A percentile compares a stretch with the other conserved stretches of the same genome.
phyloP scores from a whole-genome alignment of 2,329 filamentous ascomycete genomes.

The Camillea tinctor region DNA sequence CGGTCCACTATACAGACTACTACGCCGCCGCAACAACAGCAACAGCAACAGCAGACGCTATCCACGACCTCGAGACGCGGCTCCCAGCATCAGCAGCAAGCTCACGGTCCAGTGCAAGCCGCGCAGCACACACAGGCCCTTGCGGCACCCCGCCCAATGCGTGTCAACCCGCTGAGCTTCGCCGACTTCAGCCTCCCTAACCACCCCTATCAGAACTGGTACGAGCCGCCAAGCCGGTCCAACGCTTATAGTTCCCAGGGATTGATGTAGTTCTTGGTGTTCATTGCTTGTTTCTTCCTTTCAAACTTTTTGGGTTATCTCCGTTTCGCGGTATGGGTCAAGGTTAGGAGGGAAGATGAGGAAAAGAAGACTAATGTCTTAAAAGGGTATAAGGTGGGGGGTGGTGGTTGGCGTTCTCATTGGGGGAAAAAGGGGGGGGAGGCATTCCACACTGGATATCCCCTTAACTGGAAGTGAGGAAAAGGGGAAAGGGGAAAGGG shows the following conservation, averaged over 20 bases:
- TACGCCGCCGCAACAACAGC: slow-evolving; percentile 14
- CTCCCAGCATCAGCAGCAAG: slow-evolving; percentile 9
- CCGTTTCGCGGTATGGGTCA: too few species aligned
- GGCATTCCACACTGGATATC: too few species aligned
- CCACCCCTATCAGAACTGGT: slow-evolving; percentile 79
- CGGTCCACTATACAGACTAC: slow-evolving; percentile 14
- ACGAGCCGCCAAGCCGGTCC: slow-evolving; percentile 65
- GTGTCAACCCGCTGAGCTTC: slow-evolving; percentile 67
- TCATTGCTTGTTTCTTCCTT: too few species aligned
- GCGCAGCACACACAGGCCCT: slow-evolving; percentile 32
- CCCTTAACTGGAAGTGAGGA: too few species aligned
- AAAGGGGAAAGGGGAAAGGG: too few species aligned
- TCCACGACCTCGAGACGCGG: slow-evolving; percentile 17
- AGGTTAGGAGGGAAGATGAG: too few species aligned
- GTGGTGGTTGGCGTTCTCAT: too few species aligned
- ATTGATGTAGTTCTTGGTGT: slow-evolving; percentile 14
- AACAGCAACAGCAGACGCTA: slow-evolving; percentile 20
- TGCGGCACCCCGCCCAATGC: slow-evolving; percentile 33
- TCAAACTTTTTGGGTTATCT: too few species aligned
- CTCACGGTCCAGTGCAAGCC: slow-evolving; percentile 11
- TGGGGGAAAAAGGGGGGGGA: too few species aligned
- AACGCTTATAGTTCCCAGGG: slow-evolving; percentile 28
- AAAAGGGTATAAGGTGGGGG: too few species aligned
- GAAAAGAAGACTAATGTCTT: too few species aligned
- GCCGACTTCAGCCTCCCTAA: slow-evolving; percentile 77